A percentile compares a stretch with the other conserved stretches of the same genome.
phyloP scores from a whole-genome alignment of 2,329 filamentous ascomycete genomes.

The Neofusicoccum sp. region DNA sequence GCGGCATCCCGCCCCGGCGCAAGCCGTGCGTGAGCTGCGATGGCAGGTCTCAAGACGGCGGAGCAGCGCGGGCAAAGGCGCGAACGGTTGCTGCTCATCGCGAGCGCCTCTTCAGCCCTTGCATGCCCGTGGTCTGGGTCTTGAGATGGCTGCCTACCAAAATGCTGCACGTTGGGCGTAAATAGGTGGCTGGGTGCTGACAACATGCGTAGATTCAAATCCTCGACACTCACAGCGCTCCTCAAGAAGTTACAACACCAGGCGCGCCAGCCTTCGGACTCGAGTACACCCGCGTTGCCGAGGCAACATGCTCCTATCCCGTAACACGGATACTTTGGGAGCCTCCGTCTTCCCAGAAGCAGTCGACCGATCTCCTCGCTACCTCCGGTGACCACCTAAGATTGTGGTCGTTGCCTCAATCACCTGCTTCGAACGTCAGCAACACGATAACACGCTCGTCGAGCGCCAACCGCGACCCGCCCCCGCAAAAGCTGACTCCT shows the following conservation, averaged over 20 bases:
- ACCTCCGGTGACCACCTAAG: conserved; percentile 93
- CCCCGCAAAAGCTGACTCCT: conserved; percentile 80
- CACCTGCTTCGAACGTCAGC: conserved; percentile 53
- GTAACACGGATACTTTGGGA: conserved; percentile 96
- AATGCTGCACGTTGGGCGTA: too few relatives aligned
- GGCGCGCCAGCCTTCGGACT: conserved; percentile 72
- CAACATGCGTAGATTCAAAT: conserved; percentile 77
- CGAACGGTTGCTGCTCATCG: conserved; percentile 23
- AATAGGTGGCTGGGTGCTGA: not conserved
- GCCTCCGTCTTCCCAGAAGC: conserved; percentile 89
- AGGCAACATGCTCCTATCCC: conserved; percentile 96
- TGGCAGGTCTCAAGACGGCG: not conserved
- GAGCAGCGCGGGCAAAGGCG: not conserved
- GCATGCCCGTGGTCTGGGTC: too few relatives aligned
- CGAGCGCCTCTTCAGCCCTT: too few relatives aligned
- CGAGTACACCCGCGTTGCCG: conserved; percentile 89
- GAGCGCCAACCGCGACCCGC: conserved; percentile 59
- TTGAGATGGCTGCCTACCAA: too few relatives aligned
- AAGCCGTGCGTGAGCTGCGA: not conserved
- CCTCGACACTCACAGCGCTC: conserved; percentile 77
- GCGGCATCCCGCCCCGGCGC: not conserved
- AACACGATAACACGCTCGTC: conserved; percentile 69
- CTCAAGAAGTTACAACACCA: conserved; percentile 65
- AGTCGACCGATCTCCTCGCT: conserved; percentile 89
- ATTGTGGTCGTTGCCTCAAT: conserved; percentile 80